Percentiles rank a stretch among this genome's conserved stretches.
Conservation (phyloP, 441 rosid species). For the Mallotus repandus region DNA sequence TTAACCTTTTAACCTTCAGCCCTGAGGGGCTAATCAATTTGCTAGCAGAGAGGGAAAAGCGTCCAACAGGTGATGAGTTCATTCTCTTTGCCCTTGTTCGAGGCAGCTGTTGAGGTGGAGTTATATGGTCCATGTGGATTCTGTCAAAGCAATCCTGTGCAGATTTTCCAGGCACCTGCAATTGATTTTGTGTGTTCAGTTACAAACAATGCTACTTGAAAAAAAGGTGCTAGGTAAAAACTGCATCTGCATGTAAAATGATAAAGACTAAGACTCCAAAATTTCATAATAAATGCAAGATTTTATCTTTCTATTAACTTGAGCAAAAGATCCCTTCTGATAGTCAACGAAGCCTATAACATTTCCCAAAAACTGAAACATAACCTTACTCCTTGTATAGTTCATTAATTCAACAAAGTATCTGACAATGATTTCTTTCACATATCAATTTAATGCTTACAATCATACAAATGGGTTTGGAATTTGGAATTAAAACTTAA, state of each 20-base stretch:
- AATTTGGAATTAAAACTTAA: background rate
- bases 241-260: background rate
- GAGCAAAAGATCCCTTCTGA: background rate
- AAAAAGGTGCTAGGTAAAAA: background rate
- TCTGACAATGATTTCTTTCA: background rate
- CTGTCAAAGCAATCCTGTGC: slow-evolving; percentile 88
- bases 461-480: background rate
- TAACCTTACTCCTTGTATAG: background rate
- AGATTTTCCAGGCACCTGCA: slow-evolving; percentile 87
- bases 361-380: slow-evolving; percentile 1
- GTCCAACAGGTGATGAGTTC: slow-evolving; percentile 33
- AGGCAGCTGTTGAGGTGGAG: slow-evolving; percentile 61
- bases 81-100: slow-evolving; percentile 48
- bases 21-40: slow-evolving; percentile 44
- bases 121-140: slow-evolving; percentile 60
- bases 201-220: slow-evolving; percentile 10
- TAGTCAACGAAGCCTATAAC: background rate
- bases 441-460: background rate
- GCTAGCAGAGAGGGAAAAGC: slow-evolving; percentile 52
- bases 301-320: background rate
- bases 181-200: background rate
- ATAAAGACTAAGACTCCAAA: background rate
- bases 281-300: background rate
- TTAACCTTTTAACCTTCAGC: slow-evolving; percentile 31
- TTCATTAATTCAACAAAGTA: background rate